Conservation (phyloP, 345 rosid species). For the Salix exigua region DNA sequence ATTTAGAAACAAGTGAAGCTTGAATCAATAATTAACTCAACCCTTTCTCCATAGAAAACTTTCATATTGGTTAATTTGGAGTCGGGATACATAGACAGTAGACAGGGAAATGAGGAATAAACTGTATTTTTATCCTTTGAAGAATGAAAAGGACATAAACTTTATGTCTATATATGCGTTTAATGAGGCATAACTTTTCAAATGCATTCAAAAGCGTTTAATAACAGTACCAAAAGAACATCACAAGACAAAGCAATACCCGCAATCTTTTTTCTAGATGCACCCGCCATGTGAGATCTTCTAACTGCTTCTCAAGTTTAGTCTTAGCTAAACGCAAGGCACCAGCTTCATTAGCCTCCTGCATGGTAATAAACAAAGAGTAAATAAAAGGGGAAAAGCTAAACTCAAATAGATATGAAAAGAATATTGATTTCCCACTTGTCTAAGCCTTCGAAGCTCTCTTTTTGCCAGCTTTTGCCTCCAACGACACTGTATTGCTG, state of each 20-base stretch:
- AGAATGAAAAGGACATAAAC: no score
- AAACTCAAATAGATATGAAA: neutral
- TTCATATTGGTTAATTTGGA: neutral
- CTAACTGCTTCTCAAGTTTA: constrained; percentile 91
- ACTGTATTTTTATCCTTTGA: no score
- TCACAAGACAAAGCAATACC: constrained; percentile 43
- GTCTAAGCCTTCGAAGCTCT: constrained; percentile 69
- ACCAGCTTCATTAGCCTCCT: constrained; percentile 95
- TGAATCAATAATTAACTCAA: neutral
- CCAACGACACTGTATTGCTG: constrained; percentile 85
- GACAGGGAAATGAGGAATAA: neutral
- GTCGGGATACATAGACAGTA: neutral
- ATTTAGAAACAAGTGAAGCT: no score
- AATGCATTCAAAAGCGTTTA: neutral
- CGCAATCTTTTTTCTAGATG: constrained; percentile 85
- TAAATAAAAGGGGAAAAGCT: constrained; percentile 7
- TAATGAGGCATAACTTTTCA: neutral
- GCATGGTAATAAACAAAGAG: constrained; percentile 15
- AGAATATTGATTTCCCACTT: constrained; percentile 35
- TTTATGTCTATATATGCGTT: no score
- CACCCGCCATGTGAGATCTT: constrained; percentile 88
- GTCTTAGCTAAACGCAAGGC: constrained; percentile 87
- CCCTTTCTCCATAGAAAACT: neutral
- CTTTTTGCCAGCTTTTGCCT: constrained; percentile 82
- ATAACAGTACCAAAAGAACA: constrained; percentile 10